Percentiles rank a stretch among this genome's conserved stretches.
Evolutionary conservation across 148 eudicot species (phyloP).

Genomic region (Silene latifolia): DNA sequence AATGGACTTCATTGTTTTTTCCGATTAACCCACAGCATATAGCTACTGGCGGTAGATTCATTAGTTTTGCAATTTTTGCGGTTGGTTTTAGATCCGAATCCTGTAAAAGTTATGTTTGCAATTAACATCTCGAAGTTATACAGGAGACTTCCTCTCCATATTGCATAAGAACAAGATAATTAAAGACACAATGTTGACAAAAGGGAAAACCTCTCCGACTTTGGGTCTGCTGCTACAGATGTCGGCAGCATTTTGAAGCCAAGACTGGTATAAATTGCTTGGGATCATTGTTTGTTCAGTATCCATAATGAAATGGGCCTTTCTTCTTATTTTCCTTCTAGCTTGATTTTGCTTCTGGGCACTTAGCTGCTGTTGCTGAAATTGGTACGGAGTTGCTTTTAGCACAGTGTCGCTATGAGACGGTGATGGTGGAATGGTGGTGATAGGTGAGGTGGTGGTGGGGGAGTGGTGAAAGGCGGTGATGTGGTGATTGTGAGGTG

Average conservation of each 20-base stretch:
- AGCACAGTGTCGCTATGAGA: background rate
- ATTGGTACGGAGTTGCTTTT: background rate
- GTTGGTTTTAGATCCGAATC: conserved; percentile 25
- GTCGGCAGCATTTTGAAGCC: conserved; percentile 78
- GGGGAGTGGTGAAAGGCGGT: too few relatives aligned
- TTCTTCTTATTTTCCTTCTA: conserved; percentile 46
- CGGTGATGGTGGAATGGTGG: too few relatives aligned
- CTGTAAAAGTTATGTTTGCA: conserved; percentile 27
- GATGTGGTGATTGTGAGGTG: too few relatives aligned
- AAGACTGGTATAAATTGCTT: conserved; percentile 72
- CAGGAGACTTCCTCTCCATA: too few relatives aligned
- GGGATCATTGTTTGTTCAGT: conserved; percentile 74
- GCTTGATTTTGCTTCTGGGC: conserved; percentile 32
- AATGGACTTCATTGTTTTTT: conserved; percentile 43
- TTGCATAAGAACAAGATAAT: background rate
- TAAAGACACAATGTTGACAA: background rate
- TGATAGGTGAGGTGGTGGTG: too few relatives aligned
- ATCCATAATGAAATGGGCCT: conserved; percentile 53
- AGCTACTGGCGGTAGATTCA: conserved; percentile 73
- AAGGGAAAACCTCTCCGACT: conserved; percentile 51
- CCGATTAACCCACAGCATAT: conserved; percentile 45
- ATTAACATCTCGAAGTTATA: too few relatives aligned
- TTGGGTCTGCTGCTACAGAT: conserved; percentile 47
- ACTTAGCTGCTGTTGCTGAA: conserved; percentile 30
- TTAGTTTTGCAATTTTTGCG: conserved; percentile 51